Conservation (phyloP, 2,329 filamentous ascomycete species). For the Salinomyces thailandicus region DNA sequence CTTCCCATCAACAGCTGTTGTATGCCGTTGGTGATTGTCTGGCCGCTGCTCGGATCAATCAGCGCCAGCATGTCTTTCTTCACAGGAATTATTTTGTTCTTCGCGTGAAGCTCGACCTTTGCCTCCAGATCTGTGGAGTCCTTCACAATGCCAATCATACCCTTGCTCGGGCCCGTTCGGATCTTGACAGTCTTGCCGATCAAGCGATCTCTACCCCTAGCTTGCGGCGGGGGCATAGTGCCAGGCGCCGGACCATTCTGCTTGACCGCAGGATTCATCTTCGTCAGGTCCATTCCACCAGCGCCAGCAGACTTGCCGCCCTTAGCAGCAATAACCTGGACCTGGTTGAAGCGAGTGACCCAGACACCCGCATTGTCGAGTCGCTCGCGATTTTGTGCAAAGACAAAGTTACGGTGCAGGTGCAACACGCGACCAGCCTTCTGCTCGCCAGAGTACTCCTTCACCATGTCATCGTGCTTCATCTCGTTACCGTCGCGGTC, state of each 20-base stretch:
- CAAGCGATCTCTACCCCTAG: slow-evolving; percentile 66
- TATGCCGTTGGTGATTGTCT: slow-evolving; percentile 56
- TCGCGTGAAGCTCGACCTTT: slow-evolving; percentile 86
- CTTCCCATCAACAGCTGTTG: slow-evolving; percentile 11
- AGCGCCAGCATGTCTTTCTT: slow-evolving; percentile 71
- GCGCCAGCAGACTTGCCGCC: slow-evolving; percentile 61
- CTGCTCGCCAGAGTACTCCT: slow-evolving; percentile 76
- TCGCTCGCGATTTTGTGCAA: slow-evolving; percentile 72
- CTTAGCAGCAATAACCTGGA: slow-evolving; percentile 88
- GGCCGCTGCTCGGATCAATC: slow-evolving; percentile 69
- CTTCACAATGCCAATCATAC: slow-evolving; percentile 87
- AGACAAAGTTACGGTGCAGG: slow-evolving; percentile 86
- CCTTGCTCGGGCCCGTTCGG: slow-evolving; percentile 80
- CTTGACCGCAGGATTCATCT: slow-evolving; percentile 88
- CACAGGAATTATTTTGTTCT: slow-evolving; percentile 81
- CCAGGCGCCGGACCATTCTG: slow-evolving; percentile 43
- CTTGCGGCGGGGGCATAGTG: slow-evolving; percentile 58
- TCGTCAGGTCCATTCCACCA: slow-evolving; percentile 66
- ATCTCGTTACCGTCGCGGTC: slow-evolving; percentile 93
- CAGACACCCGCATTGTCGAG: slow-evolving; percentile 85
- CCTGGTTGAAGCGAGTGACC: slow-evolving; percentile 73
- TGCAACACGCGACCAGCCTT: slow-evolving; percentile 84
- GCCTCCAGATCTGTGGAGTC: slow-evolving; percentile 80
- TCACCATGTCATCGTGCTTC: slow-evolving; percentile 79
- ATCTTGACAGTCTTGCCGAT: slow-evolving; percentile 89